Percentiles rank a stretch among this genome's conserved stretches.
Conservation (phyloP, 164 flowering plant genomes). For the Umbellularia californica region DNA sequence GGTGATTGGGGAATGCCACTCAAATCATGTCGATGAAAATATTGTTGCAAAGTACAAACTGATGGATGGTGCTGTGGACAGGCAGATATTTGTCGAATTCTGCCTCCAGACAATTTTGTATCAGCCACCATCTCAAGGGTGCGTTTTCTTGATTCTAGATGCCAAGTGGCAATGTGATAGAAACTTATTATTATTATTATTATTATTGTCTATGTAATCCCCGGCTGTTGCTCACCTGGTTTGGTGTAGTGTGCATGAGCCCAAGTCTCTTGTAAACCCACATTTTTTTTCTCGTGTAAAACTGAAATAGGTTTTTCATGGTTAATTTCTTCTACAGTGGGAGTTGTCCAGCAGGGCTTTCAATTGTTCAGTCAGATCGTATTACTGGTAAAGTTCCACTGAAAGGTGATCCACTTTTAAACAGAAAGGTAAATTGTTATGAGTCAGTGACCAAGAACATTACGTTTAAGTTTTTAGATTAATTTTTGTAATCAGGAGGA, state of each 20-base stretch:
- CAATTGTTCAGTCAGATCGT: conserved; percentile 65
- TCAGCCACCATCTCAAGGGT: conserved; percentile 77
- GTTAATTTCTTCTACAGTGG: conserved; percentile 34
- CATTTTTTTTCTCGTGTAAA: neutral
- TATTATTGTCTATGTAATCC: too few relatives aligned
- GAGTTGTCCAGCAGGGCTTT: conserved; percentile 73
- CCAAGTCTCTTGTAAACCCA: too few relatives aligned
- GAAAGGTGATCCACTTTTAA: conserved; percentile 46
- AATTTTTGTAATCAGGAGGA: neutral
- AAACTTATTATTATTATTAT: too few relatives aligned
- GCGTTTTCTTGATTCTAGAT: conserved; percentile 13
- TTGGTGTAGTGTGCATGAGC: too few relatives aligned
- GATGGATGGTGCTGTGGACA: conserved; percentile 40
- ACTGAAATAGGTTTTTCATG: conserved; percentile 1
- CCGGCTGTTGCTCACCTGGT: too few relatives aligned
- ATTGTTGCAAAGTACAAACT: conserved; percentile 54
- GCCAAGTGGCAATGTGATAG: neutral
- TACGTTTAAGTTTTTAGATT: neutral
- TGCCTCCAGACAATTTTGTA: conserved; percentile 76
- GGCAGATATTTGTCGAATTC: conserved; percentile 66
- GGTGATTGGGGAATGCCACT: conserved; percentile 93
- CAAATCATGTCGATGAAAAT: conserved; percentile 46
- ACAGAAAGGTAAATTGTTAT: conserved; percentile 54
- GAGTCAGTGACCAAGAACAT: neutral
- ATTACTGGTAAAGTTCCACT: conserved; percentile 64